A percentile compares a stretch with the other conserved stretches of the same genome.
phyloP scores from a whole-genome alignment of 2,329 filamentous ascomycete genomes.

The Xylariaceae sp. region DNA sequence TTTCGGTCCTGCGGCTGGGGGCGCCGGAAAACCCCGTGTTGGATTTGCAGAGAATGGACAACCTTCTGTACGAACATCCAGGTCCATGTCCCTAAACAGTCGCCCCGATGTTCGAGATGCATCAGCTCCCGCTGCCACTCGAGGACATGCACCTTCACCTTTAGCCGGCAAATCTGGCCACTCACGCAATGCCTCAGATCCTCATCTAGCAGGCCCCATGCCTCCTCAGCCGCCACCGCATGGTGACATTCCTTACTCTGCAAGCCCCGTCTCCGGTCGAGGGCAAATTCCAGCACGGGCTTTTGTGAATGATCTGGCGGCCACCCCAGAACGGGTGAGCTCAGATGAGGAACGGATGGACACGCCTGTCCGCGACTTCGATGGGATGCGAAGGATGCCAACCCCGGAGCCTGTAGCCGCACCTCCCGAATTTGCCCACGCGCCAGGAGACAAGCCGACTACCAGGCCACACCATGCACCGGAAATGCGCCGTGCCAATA shows the following conservation, averaged over 20 bases:
- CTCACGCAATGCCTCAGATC: constrained; percentile 46
- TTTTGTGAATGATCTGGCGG: constrained; percentile 40
- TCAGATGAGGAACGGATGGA: constrained; percentile 50
- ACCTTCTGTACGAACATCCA: constrained; percentile 46
- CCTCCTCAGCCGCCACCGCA: constrained; percentile 22
- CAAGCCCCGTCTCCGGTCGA: constrained; percentile 28
- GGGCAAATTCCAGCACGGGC: constrained; percentile 33
- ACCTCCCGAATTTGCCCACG: constrained; percentile 77
- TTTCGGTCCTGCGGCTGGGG: constrained; percentile 35
- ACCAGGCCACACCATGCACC: constrained; percentile 69
- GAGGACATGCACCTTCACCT: constrained; percentile 31
- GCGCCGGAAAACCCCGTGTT: constrained; percentile 41
- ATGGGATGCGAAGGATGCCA: constrained; percentile 50
- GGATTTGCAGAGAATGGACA: constrained; percentile 52
- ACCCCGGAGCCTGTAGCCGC: constrained; percentile 72
- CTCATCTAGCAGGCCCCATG: constrained; percentile 24
- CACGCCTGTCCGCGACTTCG: constrained; percentile 46
- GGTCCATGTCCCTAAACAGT: constrained; percentile 44
- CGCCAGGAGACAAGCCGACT: constrained; percentile 64
- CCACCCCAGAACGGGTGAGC: constrained; percentile 49
- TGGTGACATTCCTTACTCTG: constrained; percentile 19
- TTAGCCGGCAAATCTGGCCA: constrained; percentile 33
- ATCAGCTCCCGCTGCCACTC: constrained; percentile 43
- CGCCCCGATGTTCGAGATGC: constrained; percentile 41
- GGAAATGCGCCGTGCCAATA: constrained; percentile 76